Evolutionary conservation across 1,139 yeast genomes (phyloP).

Genomic region (Maudiozyma humilis): DNA sequence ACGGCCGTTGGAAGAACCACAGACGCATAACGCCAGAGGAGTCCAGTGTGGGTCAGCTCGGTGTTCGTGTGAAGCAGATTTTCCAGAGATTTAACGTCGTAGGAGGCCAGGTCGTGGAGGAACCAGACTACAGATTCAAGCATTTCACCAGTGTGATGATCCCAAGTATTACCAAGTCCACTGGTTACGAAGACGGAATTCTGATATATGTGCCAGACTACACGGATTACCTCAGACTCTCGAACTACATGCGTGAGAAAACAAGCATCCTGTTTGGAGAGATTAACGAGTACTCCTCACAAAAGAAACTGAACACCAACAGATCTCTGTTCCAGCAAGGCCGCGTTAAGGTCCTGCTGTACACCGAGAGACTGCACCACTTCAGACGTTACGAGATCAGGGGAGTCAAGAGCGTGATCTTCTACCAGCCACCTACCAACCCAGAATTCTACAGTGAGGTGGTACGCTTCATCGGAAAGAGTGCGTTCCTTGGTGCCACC

Average conservation of each 20-base stretch:
- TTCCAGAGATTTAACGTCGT: slow-evolving; percentile 55
- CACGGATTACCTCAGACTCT: slow-evolving; percentile 73
- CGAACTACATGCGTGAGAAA: slow-evolving; percentile 59
- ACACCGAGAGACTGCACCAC: slow-evolving; percentile 90
- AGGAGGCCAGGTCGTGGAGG: slow-evolving; percentile 48
- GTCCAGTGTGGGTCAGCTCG: slow-evolving; percentile 40
- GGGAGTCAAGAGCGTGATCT: slow-evolving; percentile 77
- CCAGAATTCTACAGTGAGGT: slow-evolving; percentile 78
- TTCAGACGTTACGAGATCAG: slow-evolving; percentile 75
- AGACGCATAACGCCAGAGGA: slow-evolving; percentile 24
- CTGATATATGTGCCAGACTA: slow-evolving; percentile 78
- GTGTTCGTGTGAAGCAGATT: slow-evolving; percentile 58
- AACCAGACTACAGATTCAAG: slow-evolving; percentile 74
- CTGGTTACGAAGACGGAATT: slow-evolving; percentile 58
- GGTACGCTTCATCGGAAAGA: slow-evolving; percentile 42
- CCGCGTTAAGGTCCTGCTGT: slow-evolving; percentile 61
- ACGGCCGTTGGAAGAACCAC: slow-evolving; percentile 57
- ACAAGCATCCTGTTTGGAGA: slow-evolving; percentile 52
- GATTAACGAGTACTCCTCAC: slow-evolving; percentile 75
- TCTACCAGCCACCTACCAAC: slow-evolving; percentile 80
- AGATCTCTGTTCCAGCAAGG: slow-evolving; percentile 63
- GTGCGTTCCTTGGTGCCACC: slow-evolving; percentile 35
- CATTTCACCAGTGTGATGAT: slow-evolving; percentile 65
- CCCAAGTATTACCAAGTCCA: slow-evolving; percentile 55
- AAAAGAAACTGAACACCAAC: slow-evolving; percentile 59